phyloP scores from a whole-genome alignment of 208 protist genomes.

The Acanthamoeba royreba region DNA sequence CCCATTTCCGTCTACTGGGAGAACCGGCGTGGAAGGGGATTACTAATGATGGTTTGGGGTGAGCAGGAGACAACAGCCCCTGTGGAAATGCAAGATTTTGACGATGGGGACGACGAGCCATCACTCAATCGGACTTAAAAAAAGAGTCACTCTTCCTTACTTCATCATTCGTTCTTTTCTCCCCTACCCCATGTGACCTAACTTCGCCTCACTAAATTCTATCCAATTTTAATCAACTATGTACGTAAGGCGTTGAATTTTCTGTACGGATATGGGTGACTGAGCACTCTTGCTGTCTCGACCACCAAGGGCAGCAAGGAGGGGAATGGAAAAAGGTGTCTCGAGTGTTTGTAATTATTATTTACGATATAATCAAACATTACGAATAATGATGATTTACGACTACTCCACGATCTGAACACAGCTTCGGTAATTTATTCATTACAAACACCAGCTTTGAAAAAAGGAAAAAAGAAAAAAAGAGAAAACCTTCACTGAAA shows the following conservation, averaged over 20 bases:
- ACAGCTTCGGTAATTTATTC: not conserved
- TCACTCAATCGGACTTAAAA: not conserved
- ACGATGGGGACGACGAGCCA: not conserved
- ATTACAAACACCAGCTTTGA: too few species aligned
- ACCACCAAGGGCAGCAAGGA: not conserved
- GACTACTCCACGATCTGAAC: not conserved
- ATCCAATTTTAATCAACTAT: not conserved
- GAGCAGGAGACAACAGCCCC: not conserved
- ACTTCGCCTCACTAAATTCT: not conserved
- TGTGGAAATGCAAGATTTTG: constrained; percentile 33
- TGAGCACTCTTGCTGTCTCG: not conserved
- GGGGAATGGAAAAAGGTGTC: not conserved
- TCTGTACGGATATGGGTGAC: not conserved
- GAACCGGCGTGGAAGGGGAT: not conserved
- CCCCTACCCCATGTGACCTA: not conserved
- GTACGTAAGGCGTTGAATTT: not conserved
- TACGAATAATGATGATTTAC: not conserved
- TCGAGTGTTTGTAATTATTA: not conserved
- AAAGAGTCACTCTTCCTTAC: not conserved
- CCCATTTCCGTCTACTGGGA: not conserved
- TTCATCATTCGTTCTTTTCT: not conserved
- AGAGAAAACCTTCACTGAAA: too few species aligned
- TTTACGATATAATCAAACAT: not conserved
- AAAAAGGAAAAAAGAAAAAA: too few species aligned
- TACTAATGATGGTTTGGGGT: not conserved